Evolutionary conservation across 2,329 filamentous ascomycete genomes (phyloP).

Genomic region (Ceratocystis destructans): DNA sequence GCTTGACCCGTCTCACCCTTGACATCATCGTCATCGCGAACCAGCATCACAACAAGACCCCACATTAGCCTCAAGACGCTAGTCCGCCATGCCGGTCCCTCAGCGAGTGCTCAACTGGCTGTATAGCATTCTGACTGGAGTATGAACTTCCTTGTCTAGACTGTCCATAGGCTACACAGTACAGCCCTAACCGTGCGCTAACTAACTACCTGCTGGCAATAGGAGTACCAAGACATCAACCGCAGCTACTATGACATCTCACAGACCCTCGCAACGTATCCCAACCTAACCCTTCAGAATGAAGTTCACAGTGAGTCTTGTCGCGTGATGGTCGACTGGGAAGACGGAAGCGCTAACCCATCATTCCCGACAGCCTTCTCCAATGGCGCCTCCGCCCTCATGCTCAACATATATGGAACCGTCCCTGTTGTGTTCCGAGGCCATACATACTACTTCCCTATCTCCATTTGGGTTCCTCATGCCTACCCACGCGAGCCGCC

Average conservation of each 20-base stretch:
- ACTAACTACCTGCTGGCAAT: background rate
- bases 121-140: slow-evolving; percentile 74
- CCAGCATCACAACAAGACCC: background rate
- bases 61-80: background rate
- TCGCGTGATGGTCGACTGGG: background rate
- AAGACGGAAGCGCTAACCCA: slow-evolving; percentile 20
- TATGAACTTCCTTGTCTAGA: slow-evolving; percentile 28
- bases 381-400: slow-evolving; percentile 70
- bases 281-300: slow-evolving; percentile 70
- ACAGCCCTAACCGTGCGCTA: background rate
- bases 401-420: slow-evolving; percentile 75
- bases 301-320: slow-evolving; percentile 74
- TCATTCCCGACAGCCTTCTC: slow-evolving; percentile 56
- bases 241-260: slow-evolving; percentile 86
- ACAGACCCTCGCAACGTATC: slow-evolving; percentile 63
- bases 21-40: background rate
- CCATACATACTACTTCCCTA: slow-evolving; percentile 75
- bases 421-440: slow-evolving; percentile 86
- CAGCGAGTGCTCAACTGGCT: slow-evolving; percentile 92
- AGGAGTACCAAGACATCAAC: slow-evolving; percentile 92
- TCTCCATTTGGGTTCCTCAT: slow-evolving; percentile 87
- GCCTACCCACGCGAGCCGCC: slow-evolving; percentile 77
- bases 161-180: no score
- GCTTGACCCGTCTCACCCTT: background rate
- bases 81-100: slow-evolving; percentile 51